Conservation (phyloP, 495 filamentous ascomycete species). For the Penicillium daleae region DNA sequence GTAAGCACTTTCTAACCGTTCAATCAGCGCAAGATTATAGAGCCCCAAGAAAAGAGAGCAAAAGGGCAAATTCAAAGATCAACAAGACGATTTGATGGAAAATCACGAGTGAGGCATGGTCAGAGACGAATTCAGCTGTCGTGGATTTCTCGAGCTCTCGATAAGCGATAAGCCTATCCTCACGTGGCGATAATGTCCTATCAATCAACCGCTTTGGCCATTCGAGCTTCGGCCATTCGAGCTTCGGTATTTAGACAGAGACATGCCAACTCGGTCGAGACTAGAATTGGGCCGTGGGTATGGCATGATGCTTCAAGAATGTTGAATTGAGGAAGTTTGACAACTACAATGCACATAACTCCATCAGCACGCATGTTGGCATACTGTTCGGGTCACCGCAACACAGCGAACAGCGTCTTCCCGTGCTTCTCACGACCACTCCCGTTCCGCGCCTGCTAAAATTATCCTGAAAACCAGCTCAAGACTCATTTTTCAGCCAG, state of each 20-base stretch:
- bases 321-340: not conserved
- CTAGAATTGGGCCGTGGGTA: not conserved
- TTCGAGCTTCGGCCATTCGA: not conserved
- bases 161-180: constrained; percentile 15
- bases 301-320: not conserved
- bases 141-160: constrained; percentile 18
- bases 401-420: constrained; percentile 5
- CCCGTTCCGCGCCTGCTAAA: not conserved
- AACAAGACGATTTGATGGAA: not conserved
- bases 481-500: not conserved
- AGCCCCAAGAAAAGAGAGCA: no score
- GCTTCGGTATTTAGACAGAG: not conserved
- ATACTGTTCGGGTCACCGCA: not conserved
- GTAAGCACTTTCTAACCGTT: not conserved
- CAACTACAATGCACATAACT: not conserved
- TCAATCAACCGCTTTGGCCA: constrained; percentile 3
- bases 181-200: constrained; percentile 21
- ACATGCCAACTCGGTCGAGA: not conserved
- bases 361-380: not conserved
- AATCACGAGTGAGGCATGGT: not conserved
- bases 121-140: constrained; percentile 7
- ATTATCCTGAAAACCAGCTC: constrained; percentile 6
- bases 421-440: constrained; percentile 7
- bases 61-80: no score
- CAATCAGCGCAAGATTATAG: not conserved